Base-by-base conservation (phyloP, 2,329 filamentous ascomycete species). In the Colletotrichum echinochloae region DNA sequence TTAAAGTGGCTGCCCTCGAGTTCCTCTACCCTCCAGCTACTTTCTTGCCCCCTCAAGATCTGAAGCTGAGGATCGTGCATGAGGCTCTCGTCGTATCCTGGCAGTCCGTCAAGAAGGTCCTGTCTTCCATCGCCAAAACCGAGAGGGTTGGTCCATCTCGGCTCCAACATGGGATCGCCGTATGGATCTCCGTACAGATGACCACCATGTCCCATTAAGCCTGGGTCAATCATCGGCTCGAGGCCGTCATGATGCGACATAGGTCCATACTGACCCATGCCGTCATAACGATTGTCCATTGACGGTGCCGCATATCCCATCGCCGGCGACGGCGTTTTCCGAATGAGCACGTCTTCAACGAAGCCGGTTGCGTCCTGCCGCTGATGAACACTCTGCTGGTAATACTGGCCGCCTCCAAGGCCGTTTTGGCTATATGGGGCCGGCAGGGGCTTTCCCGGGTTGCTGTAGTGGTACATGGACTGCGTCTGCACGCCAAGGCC, bases 11-110 rank as follows among this genome's bases (percentile, higher is more conserved):
- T 26, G 71, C 73, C 76, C 11, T 79, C 78, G 11, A 82, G 65
- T 26, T 79, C 75, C 71, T 80, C 78, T 11, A 81, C 73, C 65
- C 78, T 74, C 81, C 81, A 82, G 60, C 80, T 80, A 14, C 73
- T 74, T 39, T 79, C 74, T 12, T 73, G 75, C 28, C 81, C 80
- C 52, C 74, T 76, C 35, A 82, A 46, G 30, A 76, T 71, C 52
- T 77, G 75, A 33, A 76, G 69, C 44, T 77, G 75, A 3, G 72
- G 61, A 30, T 70, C 72, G 30, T 71, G 68, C 51, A 73, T 61
- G 26, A 76, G 65, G 14, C 69, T 49, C 20, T 73, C 73, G 44
- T 77, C 74, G 28, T 75, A 70, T 12, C 73, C 56, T 7, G 67
- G 67, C 66, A 74, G 54, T 16, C 71, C 72, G 23, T 75, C 74